phyloP scores from a whole-genome alignment of 2,329 filamentous ascomycete genomes.

The Fusarium armeniacum region DNA sequence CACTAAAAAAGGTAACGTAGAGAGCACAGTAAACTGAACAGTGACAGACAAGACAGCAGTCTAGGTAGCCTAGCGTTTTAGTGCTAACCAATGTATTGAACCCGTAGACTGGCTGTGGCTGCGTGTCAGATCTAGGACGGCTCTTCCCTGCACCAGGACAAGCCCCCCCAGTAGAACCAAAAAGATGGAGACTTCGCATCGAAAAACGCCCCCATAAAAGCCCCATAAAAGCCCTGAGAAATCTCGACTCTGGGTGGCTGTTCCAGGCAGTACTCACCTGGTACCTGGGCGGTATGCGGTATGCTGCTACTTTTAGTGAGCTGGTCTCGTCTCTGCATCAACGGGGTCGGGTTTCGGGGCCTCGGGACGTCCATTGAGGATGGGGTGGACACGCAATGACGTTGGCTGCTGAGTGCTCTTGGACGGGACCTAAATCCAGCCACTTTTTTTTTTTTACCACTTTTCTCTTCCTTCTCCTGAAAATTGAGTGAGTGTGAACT shows the following conservation, averaged over 20 bases:
- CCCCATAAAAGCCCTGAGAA: conserved; percentile 29
- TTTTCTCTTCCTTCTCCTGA: conserved; percentile 26
- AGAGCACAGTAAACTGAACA: conserved; percentile 39
- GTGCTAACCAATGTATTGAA: conserved; percentile 2
- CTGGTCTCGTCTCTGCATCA: conserved; percentile 44
- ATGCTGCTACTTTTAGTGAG: conserved; percentile 40
- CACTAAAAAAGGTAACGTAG: conserved; percentile 26
- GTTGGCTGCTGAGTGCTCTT: conserved; percentile 41
- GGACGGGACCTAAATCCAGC: conserved; percentile 8
- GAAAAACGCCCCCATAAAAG: conserved; percentile 2
- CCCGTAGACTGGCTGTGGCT: conserved; percentile 36
- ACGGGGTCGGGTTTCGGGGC: conserved; percentile 49
- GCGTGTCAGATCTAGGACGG: conserved; percentile 52
- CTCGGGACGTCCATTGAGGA: conserved; percentile 42
- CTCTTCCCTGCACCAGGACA: conserved; percentile 47
- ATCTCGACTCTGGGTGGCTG: conserved; percentile 38
- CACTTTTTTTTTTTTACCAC: conserved; percentile 1
- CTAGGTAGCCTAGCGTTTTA: conserved; percentile 16
- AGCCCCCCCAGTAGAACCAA: conserved; percentile 27
- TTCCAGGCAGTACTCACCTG: conserved; percentile 31
- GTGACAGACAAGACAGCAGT: not conserved
- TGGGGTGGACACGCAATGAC: conserved; percentile 51
- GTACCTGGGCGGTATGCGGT: conserved; percentile 33
- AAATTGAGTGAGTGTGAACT: not conserved
- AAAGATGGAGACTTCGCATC: conserved; percentile 29